Evolutionary conservation across 441 rosid species (phyloP).

Genomic region (Capsella rubella): DNA sequence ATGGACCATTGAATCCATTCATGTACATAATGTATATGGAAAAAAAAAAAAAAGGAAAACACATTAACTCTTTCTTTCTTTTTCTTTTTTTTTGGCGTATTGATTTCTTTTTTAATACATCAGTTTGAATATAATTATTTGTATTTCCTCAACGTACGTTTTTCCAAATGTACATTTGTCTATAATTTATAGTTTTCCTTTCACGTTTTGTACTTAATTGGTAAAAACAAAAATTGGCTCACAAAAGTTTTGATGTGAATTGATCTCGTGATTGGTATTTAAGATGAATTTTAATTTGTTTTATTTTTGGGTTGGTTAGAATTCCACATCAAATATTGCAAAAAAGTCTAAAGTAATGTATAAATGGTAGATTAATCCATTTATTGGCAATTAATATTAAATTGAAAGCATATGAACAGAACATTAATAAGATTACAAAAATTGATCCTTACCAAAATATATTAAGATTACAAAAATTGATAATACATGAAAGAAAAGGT

Average conservation of each 20-base stretch:
- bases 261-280: background rate
- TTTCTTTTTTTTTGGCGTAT: constrained; percentile 12
- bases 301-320: background rate
- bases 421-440: background rate
- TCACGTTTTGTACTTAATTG: no score
- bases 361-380: background rate
- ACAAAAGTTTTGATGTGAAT: background rate
- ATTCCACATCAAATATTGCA: background rate
- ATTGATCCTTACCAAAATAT: background rate
- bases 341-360: background rate
- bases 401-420: background rate
- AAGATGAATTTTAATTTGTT: background rate
- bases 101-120: background rate
- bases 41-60: constrained; percentile 2
- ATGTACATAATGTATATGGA: background rate
- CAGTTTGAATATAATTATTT: background rate
- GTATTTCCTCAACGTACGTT: no score
- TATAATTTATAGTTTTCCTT: no score
- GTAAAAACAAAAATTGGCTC: background rate
- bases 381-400: background rate
- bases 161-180: no score
- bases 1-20: constrained; percentile 32
- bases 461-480: background rate
- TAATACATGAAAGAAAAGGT: background rate
- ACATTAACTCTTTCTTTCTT: background rate